Evolutionary conservation across 2,329 filamentous ascomycete species (phyloP).

Genomic region (Tolypocladium guangdongense): DNA sequence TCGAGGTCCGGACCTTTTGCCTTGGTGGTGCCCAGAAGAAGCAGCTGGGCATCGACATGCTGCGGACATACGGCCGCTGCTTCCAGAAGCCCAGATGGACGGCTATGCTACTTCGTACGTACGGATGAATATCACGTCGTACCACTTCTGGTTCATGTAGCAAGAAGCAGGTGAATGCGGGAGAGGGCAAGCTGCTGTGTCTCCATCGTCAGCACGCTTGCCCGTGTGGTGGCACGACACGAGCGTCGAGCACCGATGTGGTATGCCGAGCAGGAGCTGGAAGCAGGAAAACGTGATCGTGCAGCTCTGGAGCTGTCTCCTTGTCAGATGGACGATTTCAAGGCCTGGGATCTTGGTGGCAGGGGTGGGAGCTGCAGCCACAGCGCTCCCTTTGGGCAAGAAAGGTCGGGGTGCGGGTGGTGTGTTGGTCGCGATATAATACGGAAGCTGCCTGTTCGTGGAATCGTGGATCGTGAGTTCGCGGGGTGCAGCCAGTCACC

Average conservation of each 20-base stretch:
- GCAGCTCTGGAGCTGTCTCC: background rate
- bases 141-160: background rate
- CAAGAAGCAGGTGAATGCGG: background rate
- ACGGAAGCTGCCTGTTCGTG: too few relatives aligned
- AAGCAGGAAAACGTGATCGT: background rate
- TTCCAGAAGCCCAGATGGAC: background rate
- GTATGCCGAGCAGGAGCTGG: background rate
- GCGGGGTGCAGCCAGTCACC: background rate
- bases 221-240: background rate
- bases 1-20: background rate
- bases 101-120: background rate
- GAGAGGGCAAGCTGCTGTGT: background rate
- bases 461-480: background rate
- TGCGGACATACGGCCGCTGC: background rate
- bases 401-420: background rate
- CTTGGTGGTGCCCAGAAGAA: background rate
- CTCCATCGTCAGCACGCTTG: background rate
- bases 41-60: background rate
- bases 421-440: background rate
- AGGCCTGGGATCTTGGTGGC: background rate
- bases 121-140: background rate
- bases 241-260: background rate
- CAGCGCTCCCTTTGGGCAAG: background rate
- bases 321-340: background rate
- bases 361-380: background rate